Evolutionary conservation across 2,329 filamentous ascomycete genomes (phyloP), one percentile per base, ranked within the genome.

Genomic region (Beauveria scarabaeidicola): DNA sequence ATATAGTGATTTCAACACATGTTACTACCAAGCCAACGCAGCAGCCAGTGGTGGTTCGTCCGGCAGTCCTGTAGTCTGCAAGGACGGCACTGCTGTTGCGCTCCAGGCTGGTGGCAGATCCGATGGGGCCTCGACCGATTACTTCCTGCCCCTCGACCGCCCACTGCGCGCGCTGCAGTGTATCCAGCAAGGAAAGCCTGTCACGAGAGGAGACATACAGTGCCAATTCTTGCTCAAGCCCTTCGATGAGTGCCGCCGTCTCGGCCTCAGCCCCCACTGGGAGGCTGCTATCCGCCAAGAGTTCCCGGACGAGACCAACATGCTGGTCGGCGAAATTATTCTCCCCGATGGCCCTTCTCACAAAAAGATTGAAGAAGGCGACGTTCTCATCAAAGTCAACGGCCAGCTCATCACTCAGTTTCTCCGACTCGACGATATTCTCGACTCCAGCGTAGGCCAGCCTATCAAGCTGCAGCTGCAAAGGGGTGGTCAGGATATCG

Each of bases 11-110:
- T 99, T 99, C 83, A 99, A 88, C 72, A 87, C 83, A 53, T 87
- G 96, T 72, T 99, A 99, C 78, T 97, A 97, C 68, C 94, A 99
- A 76, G 94, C 95, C 64, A 96, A 95, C 15, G 95, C 94, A 3
- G 93, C 94, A 5, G 95, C 94, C 3, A 97, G 92, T 72, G 94
- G 94, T 65, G 94, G 94, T 65, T 96, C 91, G 77, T 99, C 94
- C n/a, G 94, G 94, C 63, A 96, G 90, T 85, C 94, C 94, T 0
- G 94, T 99, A 1, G 92, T 99, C 63, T 96, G 97, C 74, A 89
- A 96, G 62, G 90, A 96, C 72, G 94, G 94, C 11, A 88, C 86
- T 69, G 94, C 92, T 5, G 87, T 99, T 59, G 94, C 94, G 43
- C 77, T 99, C 48, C 94, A 99, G 74, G 94, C 94, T 50, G 94